These are phyloP conservation scores for Salvia splendens DNA, from an alignment of 257 asterid species.

Conservation along the genomic window DNA sequence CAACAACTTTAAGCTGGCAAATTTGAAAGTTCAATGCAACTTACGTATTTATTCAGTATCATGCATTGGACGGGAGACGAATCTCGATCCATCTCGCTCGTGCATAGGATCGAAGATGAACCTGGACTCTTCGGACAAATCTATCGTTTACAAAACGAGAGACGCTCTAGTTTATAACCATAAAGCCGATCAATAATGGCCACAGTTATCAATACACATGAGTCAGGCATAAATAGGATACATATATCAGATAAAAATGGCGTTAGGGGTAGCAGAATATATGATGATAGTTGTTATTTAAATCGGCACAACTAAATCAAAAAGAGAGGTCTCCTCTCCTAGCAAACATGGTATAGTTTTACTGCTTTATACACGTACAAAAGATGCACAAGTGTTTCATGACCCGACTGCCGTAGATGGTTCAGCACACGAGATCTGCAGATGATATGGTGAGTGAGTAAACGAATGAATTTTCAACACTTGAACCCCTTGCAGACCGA, in stretches of 20 bases:
- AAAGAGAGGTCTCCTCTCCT: constrained; percentile 31
- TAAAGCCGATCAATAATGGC: too few species aligned
- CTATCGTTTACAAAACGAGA: too few species aligned
- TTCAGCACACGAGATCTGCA: constrained; percentile 32
- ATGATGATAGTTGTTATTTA: constrained; percentile 16
- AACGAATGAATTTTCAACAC: constrained; percentile 44
- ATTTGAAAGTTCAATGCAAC: too few species aligned
- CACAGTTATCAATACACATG: too few species aligned
- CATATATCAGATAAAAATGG: constrained; percentile 18
- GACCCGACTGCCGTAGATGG: background rate
- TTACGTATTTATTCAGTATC: too few species aligned
- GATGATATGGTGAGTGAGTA: constrained; percentile 11
- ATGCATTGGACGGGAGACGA: too few species aligned
- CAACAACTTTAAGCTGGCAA: too few species aligned
- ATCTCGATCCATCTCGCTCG: too few species aligned
- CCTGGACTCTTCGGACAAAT: too few species aligned
- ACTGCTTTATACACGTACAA: constrained; percentile 39
- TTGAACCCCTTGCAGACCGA: constrained; percentile 73
- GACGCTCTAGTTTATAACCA: too few species aligned
- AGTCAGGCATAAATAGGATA: too few species aligned
- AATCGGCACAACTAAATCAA: constrained; percentile 19
- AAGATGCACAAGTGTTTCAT: constrained; percentile 29
- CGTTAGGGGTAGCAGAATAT: constrained; percentile 25
- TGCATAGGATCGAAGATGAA: too few species aligned
- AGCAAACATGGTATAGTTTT: constrained; percentile 28